Percentiles rank a stretch among this genome's conserved stretches.
Conservation (phyloP, 441 rosid species). For the Jatropha podagrica region DNA sequence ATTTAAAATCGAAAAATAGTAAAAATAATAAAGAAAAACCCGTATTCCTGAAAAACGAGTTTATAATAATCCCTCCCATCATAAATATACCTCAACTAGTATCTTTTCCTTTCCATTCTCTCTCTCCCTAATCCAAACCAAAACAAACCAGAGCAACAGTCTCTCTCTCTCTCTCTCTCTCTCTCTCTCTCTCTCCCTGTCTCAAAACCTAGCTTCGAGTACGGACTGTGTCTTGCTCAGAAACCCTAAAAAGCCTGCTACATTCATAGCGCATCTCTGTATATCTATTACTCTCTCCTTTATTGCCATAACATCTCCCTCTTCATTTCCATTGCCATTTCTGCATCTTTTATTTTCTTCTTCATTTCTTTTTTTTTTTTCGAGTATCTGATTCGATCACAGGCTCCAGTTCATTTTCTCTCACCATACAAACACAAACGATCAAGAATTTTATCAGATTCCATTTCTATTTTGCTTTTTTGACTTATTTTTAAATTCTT, state of each 20-base stretch:
- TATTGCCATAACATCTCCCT: background rate
- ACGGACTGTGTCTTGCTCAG: conserved; percentile 32
- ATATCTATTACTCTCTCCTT: background rate
- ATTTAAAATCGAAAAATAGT: no score
- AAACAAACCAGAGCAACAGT: conserved; percentile 13
- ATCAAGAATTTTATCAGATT: conserved; percentile 23
- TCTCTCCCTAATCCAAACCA: background rate
- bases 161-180: background rate
- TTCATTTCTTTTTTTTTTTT: background rate
- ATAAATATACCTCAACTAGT: conserved; percentile 43
- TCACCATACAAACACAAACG: background rate
- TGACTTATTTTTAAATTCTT: background rate
- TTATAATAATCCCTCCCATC: no score
- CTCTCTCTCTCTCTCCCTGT: conserved; percentile 2
- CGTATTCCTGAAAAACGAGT: no score
- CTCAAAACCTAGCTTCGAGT: conserved; percentile 21
- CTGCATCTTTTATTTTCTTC: background rate
- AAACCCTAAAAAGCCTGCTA: conserved; percentile 29
- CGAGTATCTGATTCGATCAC: conserved; percentile 27
- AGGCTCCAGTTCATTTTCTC: conserved; percentile 17
- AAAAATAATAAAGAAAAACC: no score
- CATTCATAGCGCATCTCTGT: conserved; percentile 23
- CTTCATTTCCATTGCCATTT: background rate
- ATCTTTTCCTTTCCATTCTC: conserved; percentile 5
- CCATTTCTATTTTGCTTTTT: background rate